These are phyloP conservation scores for Dysphania ambrosioides DNA, from an alignment of 148 eudicot species.

Conservation along the genomic window DNA sequence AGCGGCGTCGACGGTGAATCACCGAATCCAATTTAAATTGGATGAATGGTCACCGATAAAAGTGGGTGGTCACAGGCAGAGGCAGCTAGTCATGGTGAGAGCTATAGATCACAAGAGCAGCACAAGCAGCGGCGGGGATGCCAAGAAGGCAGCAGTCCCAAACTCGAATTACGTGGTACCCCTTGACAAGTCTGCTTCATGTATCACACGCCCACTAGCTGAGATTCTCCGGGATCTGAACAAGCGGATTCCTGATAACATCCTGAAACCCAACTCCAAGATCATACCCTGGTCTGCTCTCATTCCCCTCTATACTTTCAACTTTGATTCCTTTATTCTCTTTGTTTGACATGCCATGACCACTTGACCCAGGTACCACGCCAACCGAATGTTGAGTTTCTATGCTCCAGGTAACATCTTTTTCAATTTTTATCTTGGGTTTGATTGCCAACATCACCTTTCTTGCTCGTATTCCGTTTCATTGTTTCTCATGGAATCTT, in stretches of 20 bases:
- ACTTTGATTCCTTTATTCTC: too few relatives aligned
- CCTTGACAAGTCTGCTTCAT: conserved; percentile 58
- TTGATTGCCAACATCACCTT: too few relatives aligned
- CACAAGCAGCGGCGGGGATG: conserved; percentile 24
- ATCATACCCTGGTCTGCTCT: conserved; percentile 60
- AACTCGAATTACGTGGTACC: conserved; percentile 87
- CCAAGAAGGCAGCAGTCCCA: conserved; percentile 42
- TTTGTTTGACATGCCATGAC: not conserved
- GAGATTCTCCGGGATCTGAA: conserved; percentile 90
- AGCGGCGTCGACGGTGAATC: conserved; percentile 7
- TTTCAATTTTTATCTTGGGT: too few relatives aligned
- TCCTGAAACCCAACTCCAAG: conserved; percentile 42
- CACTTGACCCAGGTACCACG: conserved; percentile 97
- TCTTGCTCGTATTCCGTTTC: too few relatives aligned
- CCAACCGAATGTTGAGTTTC: conserved; percentile 94
- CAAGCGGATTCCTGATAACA: conserved; percentile 80
- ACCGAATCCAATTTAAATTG: not conserved
- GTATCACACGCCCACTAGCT: conserved; percentile 79
- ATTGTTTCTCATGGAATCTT: too few relatives aligned
- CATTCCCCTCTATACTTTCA: not conserved
- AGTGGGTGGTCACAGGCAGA: not conserved
- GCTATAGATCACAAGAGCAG: conserved; percentile 38
- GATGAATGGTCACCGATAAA: conserved; percentile 10
- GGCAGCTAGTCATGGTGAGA: conserved; percentile 14
- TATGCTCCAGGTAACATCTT: conserved; percentile 88